Conservation (phyloP, 2,329 filamentous ascomycete species). For the Colletotrichum sidae region DNA sequence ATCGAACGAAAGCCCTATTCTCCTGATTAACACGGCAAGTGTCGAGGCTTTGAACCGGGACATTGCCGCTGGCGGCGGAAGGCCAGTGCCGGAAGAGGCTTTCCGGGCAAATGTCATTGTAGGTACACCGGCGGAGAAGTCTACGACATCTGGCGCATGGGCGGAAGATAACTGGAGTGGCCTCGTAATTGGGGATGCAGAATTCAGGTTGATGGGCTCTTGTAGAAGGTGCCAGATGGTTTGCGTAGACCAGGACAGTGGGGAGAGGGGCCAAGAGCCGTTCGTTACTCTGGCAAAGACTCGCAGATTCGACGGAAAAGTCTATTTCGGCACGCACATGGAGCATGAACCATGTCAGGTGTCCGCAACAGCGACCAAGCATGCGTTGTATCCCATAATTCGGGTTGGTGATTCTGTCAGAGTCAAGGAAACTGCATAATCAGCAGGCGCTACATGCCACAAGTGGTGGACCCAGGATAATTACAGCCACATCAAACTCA, state of each 20-base stretch:
- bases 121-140: conserved; percentile 46
- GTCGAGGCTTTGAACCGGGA: conserved; percentile 80
- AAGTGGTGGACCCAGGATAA: too few relatives aligned
- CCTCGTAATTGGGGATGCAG: conserved; percentile 72
- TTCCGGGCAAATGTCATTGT: conserved; percentile 93
- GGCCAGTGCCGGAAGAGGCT: conserved; percentile 75
- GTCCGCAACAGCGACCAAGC: conserved; percentile 34
- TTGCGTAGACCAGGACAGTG: conserved; percentile 89
- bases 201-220: conserved; percentile 80
- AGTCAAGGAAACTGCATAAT: conserved; percentile 34
- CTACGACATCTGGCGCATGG: conserved; percentile 66
- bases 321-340: conserved; percentile 91
- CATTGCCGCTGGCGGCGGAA: conserved; percentile 73
- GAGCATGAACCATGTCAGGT: conserved; percentile 52
- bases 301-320: conserved; percentile 82
- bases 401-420: conserved; percentile 60
- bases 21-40: conserved; percentile 84
- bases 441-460: too few relatives aligned
- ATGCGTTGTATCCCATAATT: conserved; percentile 54
- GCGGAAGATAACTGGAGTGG: conserved; percentile 83
- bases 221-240: conserved; percentile 97
- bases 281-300: conserved; percentile 91
- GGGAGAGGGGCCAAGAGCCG: conserved; percentile 82
- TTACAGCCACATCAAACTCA: too few relatives aligned
- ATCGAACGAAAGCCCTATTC: conserved; percentile 93